phyloP scores from a whole-genome alignment of 2,329 filamentous ascomycete genomes.

The Raffaelea arxii region DNA sequence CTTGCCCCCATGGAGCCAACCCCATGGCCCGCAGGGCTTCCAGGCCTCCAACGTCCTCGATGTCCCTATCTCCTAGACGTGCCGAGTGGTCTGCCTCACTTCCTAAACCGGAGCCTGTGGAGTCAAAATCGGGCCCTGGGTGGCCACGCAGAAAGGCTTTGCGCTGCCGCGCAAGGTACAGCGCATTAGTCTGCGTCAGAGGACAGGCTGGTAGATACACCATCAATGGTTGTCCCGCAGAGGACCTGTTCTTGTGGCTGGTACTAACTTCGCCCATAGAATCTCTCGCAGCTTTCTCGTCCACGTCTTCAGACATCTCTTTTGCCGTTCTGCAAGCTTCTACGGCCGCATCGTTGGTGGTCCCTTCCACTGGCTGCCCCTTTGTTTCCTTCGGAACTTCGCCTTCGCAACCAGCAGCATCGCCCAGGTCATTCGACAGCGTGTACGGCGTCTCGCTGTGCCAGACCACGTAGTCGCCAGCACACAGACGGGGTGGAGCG shows the following conservation, averaged over 20 bases:
- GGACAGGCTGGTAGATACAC: constrained; percentile 47
- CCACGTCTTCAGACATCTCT: not conserved
- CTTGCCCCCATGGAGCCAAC: constrained; percentile 36
- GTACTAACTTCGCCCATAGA: constrained; percentile 9
- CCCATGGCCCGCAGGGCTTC: constrained; percentile 49
- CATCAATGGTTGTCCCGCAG: constrained; percentile 42
- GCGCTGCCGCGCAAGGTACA: constrained; percentile 47
- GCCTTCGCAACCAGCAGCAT: too few species aligned
- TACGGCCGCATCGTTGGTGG: too few species aligned
- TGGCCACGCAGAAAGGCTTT: constrained; percentile 47
- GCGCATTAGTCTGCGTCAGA: constrained; percentile 46
- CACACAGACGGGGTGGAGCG: constrained; percentile 43
- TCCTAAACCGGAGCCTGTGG: constrained; percentile 38
- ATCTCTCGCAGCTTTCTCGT: constrained; percentile 7
- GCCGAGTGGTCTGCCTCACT: constrained; percentile 41
- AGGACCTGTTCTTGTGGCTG: too few species aligned
- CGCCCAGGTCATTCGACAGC: too few species aligned
- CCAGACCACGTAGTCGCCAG: constrained; percentile 50
- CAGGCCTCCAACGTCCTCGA: constrained; percentile 38
- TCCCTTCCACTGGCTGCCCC: constrained; percentile 2
- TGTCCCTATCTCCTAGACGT: constrained; percentile 39
- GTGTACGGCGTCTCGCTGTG: constrained; percentile 49
- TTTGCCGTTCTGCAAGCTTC: too few species aligned
- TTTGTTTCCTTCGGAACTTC: too few species aligned
- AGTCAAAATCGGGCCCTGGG: constrained; percentile 46